phyloP scores from a whole-genome alignment of 805 yeast genomes.

The Brettanomyces anomalus region DNA sequence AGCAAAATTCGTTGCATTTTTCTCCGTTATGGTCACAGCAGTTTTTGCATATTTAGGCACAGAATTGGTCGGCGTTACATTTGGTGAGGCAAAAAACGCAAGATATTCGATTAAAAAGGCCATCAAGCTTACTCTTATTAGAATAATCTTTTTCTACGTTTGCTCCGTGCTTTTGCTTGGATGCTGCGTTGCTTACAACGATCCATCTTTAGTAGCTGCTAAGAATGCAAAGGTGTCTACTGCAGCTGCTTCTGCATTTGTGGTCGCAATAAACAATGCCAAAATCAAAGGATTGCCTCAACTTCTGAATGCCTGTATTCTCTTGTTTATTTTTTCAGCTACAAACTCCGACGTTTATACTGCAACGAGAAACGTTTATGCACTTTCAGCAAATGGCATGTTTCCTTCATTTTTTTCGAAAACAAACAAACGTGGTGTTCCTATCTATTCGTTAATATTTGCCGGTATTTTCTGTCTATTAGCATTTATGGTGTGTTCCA shows the following conservation, averaged over 20 bases:
- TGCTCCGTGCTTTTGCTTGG: conserved; percentile 46
- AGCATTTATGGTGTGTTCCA: conserved; percentile 62
- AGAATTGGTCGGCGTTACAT: conserved; percentile 40
- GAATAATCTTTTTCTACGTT: conserved; percentile 45
- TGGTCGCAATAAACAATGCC: conserved; percentile 67
- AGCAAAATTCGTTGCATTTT: conserved; percentile 29
- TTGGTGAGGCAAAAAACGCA: conserved; percentile 41
- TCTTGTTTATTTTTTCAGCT: conserved; percentile 73
- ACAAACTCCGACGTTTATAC: conserved; percentile 73
- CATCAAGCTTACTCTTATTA: conserved; percentile 43
- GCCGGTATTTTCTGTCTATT: conserved; percentile 48
- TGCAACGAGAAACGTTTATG: conserved; percentile 68
- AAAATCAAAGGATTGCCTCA: conserved; percentile 60
- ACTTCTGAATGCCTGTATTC: conserved; percentile 67
- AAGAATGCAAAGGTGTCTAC: conserved; percentile 43
- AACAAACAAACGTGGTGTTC: conserved; percentile 66
- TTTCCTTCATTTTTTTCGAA: conserved; percentile 62
- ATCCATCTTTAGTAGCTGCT: conserved; percentile 34
- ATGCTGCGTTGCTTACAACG: conserved; percentile 46
- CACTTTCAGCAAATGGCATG: conserved; percentile 62
- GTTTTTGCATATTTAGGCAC: conserved; percentile 43
- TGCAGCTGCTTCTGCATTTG: conserved; percentile 69
- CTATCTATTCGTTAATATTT: conserved; percentile 45
- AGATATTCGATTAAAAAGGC: conserved; percentile 43
- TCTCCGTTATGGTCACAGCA: conserved; percentile 46